Conservation (phyloP, 441 rosid species). For the Isatis lusitanica region DNA sequence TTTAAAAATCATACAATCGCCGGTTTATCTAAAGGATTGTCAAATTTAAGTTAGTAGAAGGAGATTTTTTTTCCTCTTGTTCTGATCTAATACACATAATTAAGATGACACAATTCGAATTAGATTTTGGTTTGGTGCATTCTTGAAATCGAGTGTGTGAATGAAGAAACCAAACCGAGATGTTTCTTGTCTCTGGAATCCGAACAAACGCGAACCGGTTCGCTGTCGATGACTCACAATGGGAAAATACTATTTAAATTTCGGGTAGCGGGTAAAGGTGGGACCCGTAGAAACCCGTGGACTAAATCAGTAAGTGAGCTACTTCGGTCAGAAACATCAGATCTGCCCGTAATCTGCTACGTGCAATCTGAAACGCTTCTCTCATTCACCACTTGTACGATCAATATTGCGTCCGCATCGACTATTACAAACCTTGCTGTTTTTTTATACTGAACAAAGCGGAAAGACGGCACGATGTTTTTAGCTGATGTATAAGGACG, state of each 20-base stretch:
- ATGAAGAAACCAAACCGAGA: slow-evolving; percentile 23
- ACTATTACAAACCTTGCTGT: background rate
- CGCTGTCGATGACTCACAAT: slow-evolving; percentile 30
- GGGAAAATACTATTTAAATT: background rate
- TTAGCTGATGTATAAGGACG: background rate
- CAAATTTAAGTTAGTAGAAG: too few relatives aligned
- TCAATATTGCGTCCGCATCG: slow-evolving; percentile 24
- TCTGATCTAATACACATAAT: background rate
- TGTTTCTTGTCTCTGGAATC: slow-evolving; percentile 19
- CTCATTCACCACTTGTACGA: slow-evolving; percentile 29
- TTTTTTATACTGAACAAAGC: background rate
- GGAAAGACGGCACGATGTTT: background rate
- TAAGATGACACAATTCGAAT: background rate
- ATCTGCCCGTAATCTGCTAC: slow-evolving; percentile 35
- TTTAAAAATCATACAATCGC: background rate
- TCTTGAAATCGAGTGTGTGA: background rate
- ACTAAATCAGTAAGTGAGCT: slow-evolving; percentile 12
- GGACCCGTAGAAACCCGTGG: slow-evolving; percentile 27
- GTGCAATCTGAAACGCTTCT: slow-evolving; percentile 30
- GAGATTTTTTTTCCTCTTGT: background rate
- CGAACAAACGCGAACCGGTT: slow-evolving; percentile 20
- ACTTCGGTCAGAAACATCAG: slow-evolving; percentile 10
- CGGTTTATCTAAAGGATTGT: background rate
- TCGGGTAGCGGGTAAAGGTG: slow-evolving; percentile 24
- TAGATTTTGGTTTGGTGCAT: background rate